Evolutionary conservation across 2,329 filamentous ascomycete species (phyloP).

Genomic region (Tolypocladium ovalisporum): DNA sequence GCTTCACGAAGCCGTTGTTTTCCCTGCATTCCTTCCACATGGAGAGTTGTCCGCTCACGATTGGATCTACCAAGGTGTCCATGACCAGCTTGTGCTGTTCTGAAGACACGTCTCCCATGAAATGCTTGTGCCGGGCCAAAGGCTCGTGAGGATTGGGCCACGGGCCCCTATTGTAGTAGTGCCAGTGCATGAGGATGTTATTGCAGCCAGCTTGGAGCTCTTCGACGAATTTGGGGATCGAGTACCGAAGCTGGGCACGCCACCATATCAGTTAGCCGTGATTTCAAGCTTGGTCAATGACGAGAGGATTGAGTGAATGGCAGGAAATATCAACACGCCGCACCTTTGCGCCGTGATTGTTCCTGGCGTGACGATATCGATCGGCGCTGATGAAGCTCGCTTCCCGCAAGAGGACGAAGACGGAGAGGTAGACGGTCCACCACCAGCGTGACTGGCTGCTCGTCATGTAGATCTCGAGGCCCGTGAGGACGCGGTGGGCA

Average conservation of each 20-base stretch:
- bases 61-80: slow-evolving; percentile 13
- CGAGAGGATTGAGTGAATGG: not conserved
- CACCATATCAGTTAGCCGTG: not conserved
- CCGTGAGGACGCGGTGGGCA: slow-evolving; percentile 19
- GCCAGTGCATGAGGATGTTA: slow-evolving; percentile 36
- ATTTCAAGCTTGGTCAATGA: not conserved
- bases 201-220: slow-evolving; percentile 34
- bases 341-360: slow-evolving; percentile 20
- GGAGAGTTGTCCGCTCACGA: slow-evolving; percentile 13
- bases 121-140: slow-evolving; percentile 11
- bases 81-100: slow-evolving; percentile 23
- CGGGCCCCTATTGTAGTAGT: slow-evolving; percentile 32
- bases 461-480: slow-evolving; percentile 23
- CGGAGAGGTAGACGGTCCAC: slow-evolving; percentile 24
- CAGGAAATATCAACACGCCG: not conserved
- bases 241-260: slow-evolving; percentile 20
- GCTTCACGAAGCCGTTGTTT: slow-evolving; percentile 9
- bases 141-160: slow-evolving; percentile 17
- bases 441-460: slow-evolving; percentile 18
- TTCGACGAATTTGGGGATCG: slow-evolving; percentile 28
- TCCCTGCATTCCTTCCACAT: slow-evolving; percentile 13
- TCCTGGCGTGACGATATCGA: slow-evolving; percentile 29
- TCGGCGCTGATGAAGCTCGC: slow-evolving; percentile 28
- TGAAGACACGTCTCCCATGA: slow-evolving; percentile 16
- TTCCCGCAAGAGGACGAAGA: slow-evolving; percentile 32